phyloP scores from a whole-genome alignment of 768 basidiomycete species.

The Suillus cothurnatus region DNA sequence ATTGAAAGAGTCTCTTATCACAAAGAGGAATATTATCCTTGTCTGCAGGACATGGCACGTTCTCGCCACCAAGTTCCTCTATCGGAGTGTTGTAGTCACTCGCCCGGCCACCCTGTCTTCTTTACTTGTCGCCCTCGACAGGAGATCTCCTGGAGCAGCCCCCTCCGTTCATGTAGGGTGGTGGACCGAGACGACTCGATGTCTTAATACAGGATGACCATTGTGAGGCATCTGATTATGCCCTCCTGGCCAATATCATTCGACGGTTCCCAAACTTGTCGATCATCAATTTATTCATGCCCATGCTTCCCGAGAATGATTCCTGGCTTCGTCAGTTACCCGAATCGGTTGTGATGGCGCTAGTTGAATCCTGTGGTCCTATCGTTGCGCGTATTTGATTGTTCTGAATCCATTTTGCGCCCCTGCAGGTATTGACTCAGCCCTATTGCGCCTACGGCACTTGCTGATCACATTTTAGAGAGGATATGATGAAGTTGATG shows the following conservation, averaged over 20 bases:
- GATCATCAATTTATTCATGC: constrained; percentile 28
- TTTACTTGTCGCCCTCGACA: constrained; percentile 19
- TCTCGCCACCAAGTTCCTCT: constrained; percentile 25
- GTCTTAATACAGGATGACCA: constrained; percentile 27
- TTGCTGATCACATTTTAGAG: constrained; percentile 18
- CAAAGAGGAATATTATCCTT: constrained; percentile 23
- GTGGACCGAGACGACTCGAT: constrained; percentile 32
- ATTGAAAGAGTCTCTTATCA: constrained; percentile 25
- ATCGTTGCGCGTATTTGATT: constrained; percentile 30
- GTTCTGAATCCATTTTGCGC: constrained; percentile 32
- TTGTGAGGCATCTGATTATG: constrained; percentile 27
- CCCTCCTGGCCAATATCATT: constrained; percentile 23
- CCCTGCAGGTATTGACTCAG: constrained; percentile 26
- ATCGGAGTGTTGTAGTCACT: constrained; percentile 25
- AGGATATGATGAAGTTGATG: constrained; percentile 32
- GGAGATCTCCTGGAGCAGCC: constrained; percentile 7
- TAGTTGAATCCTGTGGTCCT: constrained; percentile 29
- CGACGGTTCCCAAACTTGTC: constrained; percentile 29
- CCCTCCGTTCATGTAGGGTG: constrained; percentile 19
- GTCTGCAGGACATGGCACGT: constrained; percentile 29
- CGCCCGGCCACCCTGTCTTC: constrained; percentile 19
- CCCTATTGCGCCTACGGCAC: not conserved
- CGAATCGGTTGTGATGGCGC: constrained; percentile 18
- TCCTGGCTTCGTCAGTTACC: constrained; percentile 31
- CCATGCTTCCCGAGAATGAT: constrained; percentile 25